Conservation (phyloP, 1,284 basidiomycete species). For the Chiua sp. region DNA sequence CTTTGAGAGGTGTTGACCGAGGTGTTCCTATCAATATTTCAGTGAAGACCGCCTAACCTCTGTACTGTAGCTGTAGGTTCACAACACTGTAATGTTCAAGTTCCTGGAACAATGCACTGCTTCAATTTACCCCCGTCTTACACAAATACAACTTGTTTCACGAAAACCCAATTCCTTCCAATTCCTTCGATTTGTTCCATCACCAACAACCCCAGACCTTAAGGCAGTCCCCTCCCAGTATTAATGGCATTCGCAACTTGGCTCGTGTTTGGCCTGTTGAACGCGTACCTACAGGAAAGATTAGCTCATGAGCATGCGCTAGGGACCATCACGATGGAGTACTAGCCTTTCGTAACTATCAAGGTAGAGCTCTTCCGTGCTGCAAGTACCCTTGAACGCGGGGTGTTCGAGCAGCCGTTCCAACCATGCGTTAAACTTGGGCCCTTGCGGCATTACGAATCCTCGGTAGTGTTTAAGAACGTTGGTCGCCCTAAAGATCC, state of each 20-base stretch:
- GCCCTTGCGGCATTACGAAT: conserved; percentile 57
- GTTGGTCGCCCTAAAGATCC: conserved; percentile 69
- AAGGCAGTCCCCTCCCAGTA: conserved; percentile 62
- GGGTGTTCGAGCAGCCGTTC: conserved; percentile 63
- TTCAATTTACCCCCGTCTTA: background rate
- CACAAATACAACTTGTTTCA: background rate
- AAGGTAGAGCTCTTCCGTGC: conserved; percentile 72
- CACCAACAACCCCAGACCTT: conserved; percentile 26
- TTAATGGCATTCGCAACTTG: conserved; percentile 78
- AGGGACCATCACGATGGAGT: background rate
- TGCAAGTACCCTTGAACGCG: conserved; percentile 71
- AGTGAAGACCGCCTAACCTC: background rate
- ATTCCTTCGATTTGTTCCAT: background rate
- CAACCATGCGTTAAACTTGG: conserved; percentile 59
- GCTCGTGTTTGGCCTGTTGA: conserved; percentile 75
- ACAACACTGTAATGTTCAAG: too few relatives aligned
- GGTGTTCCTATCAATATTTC: background rate
- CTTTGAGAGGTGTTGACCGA: conserved; percentile 81
- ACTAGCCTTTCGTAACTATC: conserved; percentile 76
- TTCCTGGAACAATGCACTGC: too few relatives aligned
- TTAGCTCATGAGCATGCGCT: conserved; percentile 2
- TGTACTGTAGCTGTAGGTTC: background rate
- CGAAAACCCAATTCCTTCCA: too few relatives aligned
- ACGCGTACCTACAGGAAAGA: conserved; percentile 58
- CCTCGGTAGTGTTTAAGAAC: conserved; percentile 75